A percentile compares a stretch with the other conserved stretches of the same genome.
Evolutionary conservation across 2,329 filamentous ascomycete genomes (phyloP).

Genomic region (Clarireedia homoeocarpa): DNA sequence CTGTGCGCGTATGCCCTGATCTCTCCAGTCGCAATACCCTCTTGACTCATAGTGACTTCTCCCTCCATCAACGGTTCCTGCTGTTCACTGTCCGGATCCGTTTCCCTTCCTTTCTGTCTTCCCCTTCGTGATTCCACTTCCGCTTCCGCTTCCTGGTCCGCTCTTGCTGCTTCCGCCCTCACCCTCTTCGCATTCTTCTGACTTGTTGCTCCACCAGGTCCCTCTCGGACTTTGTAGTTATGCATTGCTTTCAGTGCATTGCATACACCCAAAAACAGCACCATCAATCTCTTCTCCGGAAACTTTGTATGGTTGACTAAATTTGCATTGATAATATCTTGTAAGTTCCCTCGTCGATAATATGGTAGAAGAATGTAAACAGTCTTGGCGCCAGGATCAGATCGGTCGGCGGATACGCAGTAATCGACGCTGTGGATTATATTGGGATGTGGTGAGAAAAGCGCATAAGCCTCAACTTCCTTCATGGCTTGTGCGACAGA

Average conservation of each 20-base stretch:
- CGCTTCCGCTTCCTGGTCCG: slow-evolving; percentile 35
- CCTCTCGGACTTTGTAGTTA: slow-evolving; percentile 65
- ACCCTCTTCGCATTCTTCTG: slow-evolving; percentile 40
- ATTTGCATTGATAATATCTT: slow-evolving; percentile 98
- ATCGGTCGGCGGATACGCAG: slow-evolving; percentile 66
- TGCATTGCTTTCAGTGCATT: slow-evolving; percentile 86
- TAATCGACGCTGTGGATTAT: slow-evolving; percentile 86
- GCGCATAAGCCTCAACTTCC: slow-evolving; percentile 92
- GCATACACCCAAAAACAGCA: slow-evolving; percentile 86
- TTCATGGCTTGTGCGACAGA: slow-evolving; percentile 91
- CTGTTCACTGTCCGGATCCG: slow-evolving; percentile 63
- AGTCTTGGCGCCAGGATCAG: slow-evolving; percentile 68
- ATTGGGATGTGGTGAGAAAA: slow-evolving; percentile 75
- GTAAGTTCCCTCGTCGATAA: slow-evolving; percentile 88
- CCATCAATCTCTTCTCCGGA: slow-evolving; percentile 80
- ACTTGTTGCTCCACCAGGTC: slow-evolving; percentile 41
- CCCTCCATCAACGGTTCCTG: slow-evolving; percentile 77
- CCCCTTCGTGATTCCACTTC: slow-evolving; percentile 30
- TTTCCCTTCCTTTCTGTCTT: slow-evolving; percentile 35
- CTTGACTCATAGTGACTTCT: slow-evolving; percentile 60
- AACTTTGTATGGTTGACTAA: slow-evolving; percentile 90
- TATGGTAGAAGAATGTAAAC: slow-evolving; percentile 96
- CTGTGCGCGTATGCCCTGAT: slow-evolving; percentile 82
- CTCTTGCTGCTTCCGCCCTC: slow-evolving; percentile 29
- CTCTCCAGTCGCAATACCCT: slow-evolving; percentile 60